Evolutionary conservation across 1,284 basidiomycete species (phyloP), one percentile per base, ranked within the genome.

Genomic region (Sporisorium iseilematis-ciliati): DNA sequence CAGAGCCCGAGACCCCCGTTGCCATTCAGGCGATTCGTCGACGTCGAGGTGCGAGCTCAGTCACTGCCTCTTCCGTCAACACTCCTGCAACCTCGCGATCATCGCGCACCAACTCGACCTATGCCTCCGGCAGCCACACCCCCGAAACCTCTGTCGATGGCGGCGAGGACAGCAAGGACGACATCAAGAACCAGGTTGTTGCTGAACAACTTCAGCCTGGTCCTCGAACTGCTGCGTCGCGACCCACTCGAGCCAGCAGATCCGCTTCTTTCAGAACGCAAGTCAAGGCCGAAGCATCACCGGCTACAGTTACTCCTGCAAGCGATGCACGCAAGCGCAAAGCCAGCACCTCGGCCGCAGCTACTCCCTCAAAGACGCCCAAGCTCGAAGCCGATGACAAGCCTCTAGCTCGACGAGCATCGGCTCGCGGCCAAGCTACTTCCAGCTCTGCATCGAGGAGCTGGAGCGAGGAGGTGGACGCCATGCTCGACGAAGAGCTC

Each of bases 101-200:
- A n/a, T 76, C 74, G 14, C 65, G 69, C 29, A 65, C 61, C 43
- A 65, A 49, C 59, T 77, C 70, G 1, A 55, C 60, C 12, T 54
- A 53, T 61, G 54, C 66, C 20, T 77, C 75, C 21, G 75, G 75
- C 48, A 73, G 70, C 40, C 66, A 70, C 60, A 77, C 75, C 21
- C 75, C 75, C 26, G 75, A 64, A 23, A 77, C 75, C 16, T 77
- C 75, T 11, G 60, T 74, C 12, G 70, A 69, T 16, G 70, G 62
- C 23, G 75, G 51, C 33, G 60, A 52, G 12, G 74, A 60, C 58
- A 45, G 48, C 46, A 38, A 50, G 21, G 57, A 64, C 42, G 64
- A 60, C 25, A 16, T 41, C 41, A 63, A 72, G 43, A 20, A 18
- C 23, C 18, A 25, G n/a, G 7, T 54, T 23, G 49, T 33, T 0